phyloP scores from a whole-genome alignment of 2,329 filamentous ascomycete species.

The Uncinocarpus reesii region DNA sequence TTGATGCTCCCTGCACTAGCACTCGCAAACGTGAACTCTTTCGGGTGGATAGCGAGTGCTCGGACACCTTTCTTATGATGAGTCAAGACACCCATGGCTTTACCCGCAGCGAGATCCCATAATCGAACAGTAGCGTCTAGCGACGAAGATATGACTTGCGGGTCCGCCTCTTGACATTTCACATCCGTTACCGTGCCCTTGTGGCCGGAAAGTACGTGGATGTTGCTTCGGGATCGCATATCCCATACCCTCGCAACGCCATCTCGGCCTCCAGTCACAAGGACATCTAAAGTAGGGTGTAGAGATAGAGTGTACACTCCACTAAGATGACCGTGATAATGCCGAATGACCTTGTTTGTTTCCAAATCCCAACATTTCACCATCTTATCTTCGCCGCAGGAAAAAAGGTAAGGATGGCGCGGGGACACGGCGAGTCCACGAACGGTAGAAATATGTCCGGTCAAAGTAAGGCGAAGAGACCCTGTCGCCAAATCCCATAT shows the following conservation, averaged over 20 bases:
- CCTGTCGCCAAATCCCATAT: slow-evolving; percentile 95
- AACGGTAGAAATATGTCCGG: slow-evolving; percentile 88
- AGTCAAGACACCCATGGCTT: slow-evolving; percentile 89
- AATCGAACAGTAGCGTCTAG: slow-evolving; percentile 83
- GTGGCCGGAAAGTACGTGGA: slow-evolving; percentile 86
- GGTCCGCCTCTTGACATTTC: slow-evolving; percentile 89
- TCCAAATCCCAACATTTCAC: slow-evolving; percentile 99
- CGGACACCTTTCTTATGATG: slow-evolving; percentile 98
- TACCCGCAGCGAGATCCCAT: slow-evolving; percentile 93
- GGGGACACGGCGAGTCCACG: slow-evolving; percentile 85
- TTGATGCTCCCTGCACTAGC: slow-evolving; percentile 91
- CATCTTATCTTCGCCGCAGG: slow-evolving; percentile 98
- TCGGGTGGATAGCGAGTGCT: slow-evolving; percentile 70
- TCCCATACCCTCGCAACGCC: slow-evolving; percentile 96
- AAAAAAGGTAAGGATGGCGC: slow-evolving; percentile 92
- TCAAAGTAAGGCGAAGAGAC: slow-evolving; percentile 71
- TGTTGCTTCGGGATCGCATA: slow-evolving; percentile 91
- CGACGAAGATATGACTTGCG: slow-evolving; percentile 87
- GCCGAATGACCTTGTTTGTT: slow-evolving; percentile 97
- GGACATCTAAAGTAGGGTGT: slow-evolving; percentile 89
- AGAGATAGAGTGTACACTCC: slow-evolving; percentile 87
- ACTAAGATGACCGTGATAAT: slow-evolving; percentile 93
- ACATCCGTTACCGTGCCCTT: slow-evolving; percentile 82
- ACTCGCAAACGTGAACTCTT: slow-evolving; percentile 91
- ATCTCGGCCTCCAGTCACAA: slow-evolving; percentile 89